Percentiles rank a stretch among this genome's conserved stretches.
Conservation (phyloP, 352 stramenopile species). For the Saprolegnia parasitica region DNA sequence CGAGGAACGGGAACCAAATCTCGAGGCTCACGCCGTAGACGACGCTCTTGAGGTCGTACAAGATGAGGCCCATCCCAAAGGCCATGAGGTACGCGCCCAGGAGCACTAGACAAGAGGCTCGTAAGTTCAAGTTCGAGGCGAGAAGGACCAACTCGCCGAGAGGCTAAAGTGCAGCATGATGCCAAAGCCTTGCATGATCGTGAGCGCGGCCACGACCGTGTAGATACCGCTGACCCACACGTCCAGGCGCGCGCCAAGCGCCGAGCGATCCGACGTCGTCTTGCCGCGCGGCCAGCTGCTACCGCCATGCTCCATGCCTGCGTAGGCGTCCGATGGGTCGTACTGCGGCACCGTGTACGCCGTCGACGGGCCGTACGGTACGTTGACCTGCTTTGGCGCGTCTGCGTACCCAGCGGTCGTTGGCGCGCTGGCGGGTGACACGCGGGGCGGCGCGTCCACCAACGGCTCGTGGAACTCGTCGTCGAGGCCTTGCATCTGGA, state of each 20-base stretch:
- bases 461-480: constrained; percentile 75
- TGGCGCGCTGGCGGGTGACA: constrained; percentile 25
- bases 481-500: constrained; percentile 59
- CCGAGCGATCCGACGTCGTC: constrained; percentile 40
- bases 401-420: constrained; percentile 41
- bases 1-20: constrained; percentile 80
- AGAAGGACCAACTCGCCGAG: constrained; percentile 41
- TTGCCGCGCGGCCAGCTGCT: constrained; percentile 45
- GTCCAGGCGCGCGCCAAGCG: constrained; percentile 50
- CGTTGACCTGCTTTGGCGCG: constrained; percentile 25
- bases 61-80: constrained; percentile 66
- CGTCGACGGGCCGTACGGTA: constrained; percentile 65
- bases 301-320: constrained; percentile 34
- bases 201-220: constrained; percentile 73
- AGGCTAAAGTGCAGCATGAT: constrained; percentile 75
- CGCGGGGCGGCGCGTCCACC: constrained; percentile 32
- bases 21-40: constrained; percentile 79
- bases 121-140: constrained; percentile 21
- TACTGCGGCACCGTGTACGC: constrained; percentile 79
- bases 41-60: constrained; percentile 83
- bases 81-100: constrained; percentile 82
- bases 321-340: constrained; percentile 52
- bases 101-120: constrained; percentile 41
- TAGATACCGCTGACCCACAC: constrained; percentile 84
- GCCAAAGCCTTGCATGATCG: constrained; percentile 76